Evolutionary conservation across 129 eudicot species (phyloP), one percentile per base, ranked within the genome.

Genomic region (Saposhnikovia divaricata): DNA sequence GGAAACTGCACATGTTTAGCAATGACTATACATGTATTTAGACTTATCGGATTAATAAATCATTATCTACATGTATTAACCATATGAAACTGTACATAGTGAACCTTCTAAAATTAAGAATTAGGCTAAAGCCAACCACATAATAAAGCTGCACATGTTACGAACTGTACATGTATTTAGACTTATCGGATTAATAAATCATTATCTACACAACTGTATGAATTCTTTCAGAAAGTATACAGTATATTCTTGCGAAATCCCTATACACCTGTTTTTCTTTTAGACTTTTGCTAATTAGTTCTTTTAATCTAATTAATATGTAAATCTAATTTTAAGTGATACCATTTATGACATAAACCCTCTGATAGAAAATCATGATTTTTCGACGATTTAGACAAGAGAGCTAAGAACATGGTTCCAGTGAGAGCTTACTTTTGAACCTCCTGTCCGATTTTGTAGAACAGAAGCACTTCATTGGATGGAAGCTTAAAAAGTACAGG

Each of bases 401-500:
- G 3, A 14, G 40, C 72, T 14, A 66, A 12, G 72, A 31, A 68
- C 19, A 31, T 15, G 37, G 42, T 27, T 68, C 6, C 19, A 68
- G 19, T 2, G 28, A 63, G 39, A 73, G 45, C 86, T 40, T 85
- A 96, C 98, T 92, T 90, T 85, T 92, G 93, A 83, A 92, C 93
- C 47, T 88, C 93, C 81, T 84, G 95, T 38, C 99, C 99, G 47
- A 92, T 85, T 85, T 83, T 96, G 61, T 96, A 96, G 82, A 96
- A 96, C 51, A 96, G 83, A 81, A 96, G 95, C 87, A 92, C 82
- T 85, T 90, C 95, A n/a, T 83, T 88, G n/a, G 95, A 88, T 59
- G 93, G 92, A 81, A 89, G 88, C 85, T 92, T 92, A 84, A 84
- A 92, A 25, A 96, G 87, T 48, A 87, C 99, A 68, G 99, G 99